Evolutionary conservation across 148 eudicot genomes (phyloP).

Genomic region (Camellia granthamiana): DNA sequence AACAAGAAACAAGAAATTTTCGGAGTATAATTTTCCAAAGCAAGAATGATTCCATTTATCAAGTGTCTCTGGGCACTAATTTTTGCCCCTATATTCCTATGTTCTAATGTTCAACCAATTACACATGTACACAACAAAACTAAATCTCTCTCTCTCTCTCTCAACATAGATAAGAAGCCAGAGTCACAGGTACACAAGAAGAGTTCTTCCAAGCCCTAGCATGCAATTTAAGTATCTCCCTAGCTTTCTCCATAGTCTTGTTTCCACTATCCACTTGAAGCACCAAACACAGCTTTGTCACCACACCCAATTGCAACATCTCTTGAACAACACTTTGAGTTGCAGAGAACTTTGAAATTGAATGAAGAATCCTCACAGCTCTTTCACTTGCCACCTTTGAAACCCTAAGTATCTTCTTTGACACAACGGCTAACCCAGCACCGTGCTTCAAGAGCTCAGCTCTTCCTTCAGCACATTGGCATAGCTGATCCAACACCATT

Average conservation of each 20-base stretch:
- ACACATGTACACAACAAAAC: not conserved
- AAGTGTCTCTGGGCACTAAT: not conserved
- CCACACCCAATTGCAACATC: conserved; percentile 72
- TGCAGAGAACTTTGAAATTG: conserved; percentile 43
- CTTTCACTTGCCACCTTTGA: conserved; percentile 52
- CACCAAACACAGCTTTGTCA: conserved; percentile 64
- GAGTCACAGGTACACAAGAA: conserved; percentile 40
- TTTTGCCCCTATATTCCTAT: not conserved
- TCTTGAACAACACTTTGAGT: conserved; percentile 41
- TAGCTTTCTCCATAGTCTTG: conserved; percentile 63
- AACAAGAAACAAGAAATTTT: not conserved
- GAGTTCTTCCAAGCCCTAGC: conserved; percentile 58
- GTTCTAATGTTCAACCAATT: not conserved
- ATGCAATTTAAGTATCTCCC: conserved; percentile 58
- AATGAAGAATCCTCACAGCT: conserved; percentile 49
- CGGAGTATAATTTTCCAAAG: not conserved
- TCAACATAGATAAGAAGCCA: conserved; percentile 23
- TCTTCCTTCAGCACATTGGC: conserved; percentile 75
- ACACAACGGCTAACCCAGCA: conserved; percentile 67
- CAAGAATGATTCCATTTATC: not conserved
- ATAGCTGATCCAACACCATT: conserved; percentile 42
- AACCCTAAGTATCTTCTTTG: conserved; percentile 71
- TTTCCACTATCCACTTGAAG: conserved; percentile 65
- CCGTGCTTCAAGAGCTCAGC: conserved; percentile 54
- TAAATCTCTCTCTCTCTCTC: not conserved